Percentiles rank a stretch among this genome's conserved stretches.
These are phyloP conservation scores for Pestalotiopsis sp. DNA, from an alignment of 2,329 filamentous ascomycete genomes.

Conservation along the genomic window DNA sequence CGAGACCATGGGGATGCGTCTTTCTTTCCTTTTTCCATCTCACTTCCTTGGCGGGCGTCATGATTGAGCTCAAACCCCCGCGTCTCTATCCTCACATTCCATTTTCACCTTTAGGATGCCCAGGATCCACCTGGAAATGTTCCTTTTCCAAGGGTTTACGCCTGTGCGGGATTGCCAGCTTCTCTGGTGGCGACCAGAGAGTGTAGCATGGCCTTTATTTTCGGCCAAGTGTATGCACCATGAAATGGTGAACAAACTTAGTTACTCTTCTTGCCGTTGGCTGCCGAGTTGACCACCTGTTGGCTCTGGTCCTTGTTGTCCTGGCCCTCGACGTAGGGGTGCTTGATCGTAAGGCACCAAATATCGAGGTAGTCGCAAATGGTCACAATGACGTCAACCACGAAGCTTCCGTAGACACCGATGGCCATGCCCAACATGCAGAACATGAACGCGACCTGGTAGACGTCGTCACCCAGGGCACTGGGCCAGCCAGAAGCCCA, in stretches of 20 bases:
- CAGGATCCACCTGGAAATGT: background rate
- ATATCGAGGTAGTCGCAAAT: constrained; percentile 99
- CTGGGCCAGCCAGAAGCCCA: constrained; percentile 76
- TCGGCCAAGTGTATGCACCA: background rate
- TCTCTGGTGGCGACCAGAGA: background rate
- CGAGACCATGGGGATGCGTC: background rate
- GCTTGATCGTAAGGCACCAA: constrained; percentile 97
- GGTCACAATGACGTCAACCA: constrained; percentile 94
- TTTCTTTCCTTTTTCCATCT: background rate
- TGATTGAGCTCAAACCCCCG: background rate
- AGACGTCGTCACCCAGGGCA: constrained; percentile 73
- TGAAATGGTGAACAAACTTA: background rate
- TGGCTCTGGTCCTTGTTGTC: constrained; percentile 40
- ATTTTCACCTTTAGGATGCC: background rate
- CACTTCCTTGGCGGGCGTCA: background rate
- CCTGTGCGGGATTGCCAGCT: background rate
- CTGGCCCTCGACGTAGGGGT: constrained; percentile 59
- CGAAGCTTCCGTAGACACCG: constrained; percentile 96
- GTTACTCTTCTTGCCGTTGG: constrained; percentile 8
- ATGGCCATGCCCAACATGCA: constrained; percentile 81
- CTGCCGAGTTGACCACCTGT: background rate
- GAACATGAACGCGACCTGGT: constrained; percentile 91
- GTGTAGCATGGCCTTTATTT: background rate
- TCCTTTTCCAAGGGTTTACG: background rate
- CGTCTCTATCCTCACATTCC: background rate